A percentile compares a stretch with the other conserved stretches of the same genome.
Conservation (phyloP, 2,329 filamentous ascomycete species). For the Aspergillus sp. region DNA sequence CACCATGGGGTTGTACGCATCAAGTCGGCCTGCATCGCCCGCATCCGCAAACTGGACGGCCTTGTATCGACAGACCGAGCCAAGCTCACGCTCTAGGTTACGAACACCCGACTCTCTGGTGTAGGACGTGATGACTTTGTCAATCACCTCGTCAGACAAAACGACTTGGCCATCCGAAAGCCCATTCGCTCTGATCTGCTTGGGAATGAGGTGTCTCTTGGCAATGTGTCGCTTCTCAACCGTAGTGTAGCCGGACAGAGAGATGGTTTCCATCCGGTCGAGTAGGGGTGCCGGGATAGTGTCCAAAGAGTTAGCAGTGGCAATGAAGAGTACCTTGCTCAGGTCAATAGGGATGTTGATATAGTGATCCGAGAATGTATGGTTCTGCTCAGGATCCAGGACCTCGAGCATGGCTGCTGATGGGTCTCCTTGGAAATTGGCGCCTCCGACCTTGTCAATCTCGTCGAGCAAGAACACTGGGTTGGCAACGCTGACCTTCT, state of each 20-base stretch:
- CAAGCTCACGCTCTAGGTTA: conserved; percentile 93
- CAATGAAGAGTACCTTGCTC: conserved; percentile 95
- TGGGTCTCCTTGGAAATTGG: conserved; percentile 92
- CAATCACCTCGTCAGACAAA: conserved; percentile 80
- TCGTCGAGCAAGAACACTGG: conserved; percentile 95
- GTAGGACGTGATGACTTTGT: conserved; percentile 94
- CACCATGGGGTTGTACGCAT: conserved; percentile 72
- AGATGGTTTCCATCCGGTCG: conserved; percentile 96
- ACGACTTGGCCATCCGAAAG: conserved; percentile 72
- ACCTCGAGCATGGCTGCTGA: conserved; percentile 98
- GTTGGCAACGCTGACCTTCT: conserved; percentile 94
- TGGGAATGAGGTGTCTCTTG: conserved; percentile 88
- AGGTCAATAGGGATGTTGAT: conserved; percentile 93
- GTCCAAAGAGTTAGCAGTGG: conserved; percentile 91
- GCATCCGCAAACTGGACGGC: conserved; percentile 94
- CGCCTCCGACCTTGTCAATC: conserved; percentile 92
- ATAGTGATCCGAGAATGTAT: conserved; percentile 94
- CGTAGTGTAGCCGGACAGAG: conserved; percentile 91
- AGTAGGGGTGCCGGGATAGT: conserved; percentile 92
- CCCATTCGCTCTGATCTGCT: conserved; percentile 90
- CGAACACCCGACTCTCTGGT: conserved; percentile 95
- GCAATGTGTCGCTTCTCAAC: conserved; percentile 97
- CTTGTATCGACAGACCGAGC: conserved; percentile 90
- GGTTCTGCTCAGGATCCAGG: conserved; percentile 94
- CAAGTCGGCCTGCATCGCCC: conserved; percentile 69